Conservation (phyloP, 2,329 filamentous ascomycete species). For the Colletotrichum costaricense region DNA sequence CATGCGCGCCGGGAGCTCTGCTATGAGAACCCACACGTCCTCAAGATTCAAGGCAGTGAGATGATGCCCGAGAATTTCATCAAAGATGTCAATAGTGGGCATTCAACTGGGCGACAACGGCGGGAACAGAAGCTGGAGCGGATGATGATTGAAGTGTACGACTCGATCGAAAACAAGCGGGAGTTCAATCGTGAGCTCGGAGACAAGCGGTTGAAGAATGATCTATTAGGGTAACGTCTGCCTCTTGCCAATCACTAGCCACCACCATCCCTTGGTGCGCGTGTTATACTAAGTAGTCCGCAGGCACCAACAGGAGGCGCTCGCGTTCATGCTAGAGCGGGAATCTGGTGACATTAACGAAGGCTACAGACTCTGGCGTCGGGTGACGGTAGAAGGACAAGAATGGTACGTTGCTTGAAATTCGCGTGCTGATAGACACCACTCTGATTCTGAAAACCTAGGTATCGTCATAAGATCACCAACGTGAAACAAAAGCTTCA, state of each 20-base stretch:
- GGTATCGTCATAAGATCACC: conserved; percentile 54
- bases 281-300: background rate
- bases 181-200: conserved; percentile 37
- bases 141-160: conserved; percentile 37
- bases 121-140: conserved; percentile 20
- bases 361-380: conserved; percentile 47
- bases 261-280: background rate
- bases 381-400: conserved; percentile 40
- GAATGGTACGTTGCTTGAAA: conserved; percentile 37
- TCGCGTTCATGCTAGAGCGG: conserved; percentile 52
- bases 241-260: background rate
- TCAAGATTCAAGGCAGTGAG: conserved; percentile 39
- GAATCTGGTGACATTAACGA: conserved; percentile 48
- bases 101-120: background rate
- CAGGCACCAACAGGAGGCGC: conserved; percentile 52
- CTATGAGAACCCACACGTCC: conserved; percentile 47
- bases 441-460: conserved; percentile 16
- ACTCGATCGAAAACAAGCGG: conserved; percentile 36
- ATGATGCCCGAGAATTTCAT: background rate
- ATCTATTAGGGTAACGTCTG: conserved; percentile 40
- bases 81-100: background rate
- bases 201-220: conserved; percentile 37
- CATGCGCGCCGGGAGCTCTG: conserved; percentile 35
- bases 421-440: background rate
- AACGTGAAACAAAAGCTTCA: conserved; percentile 42